Percentiles rank a stretch among this genome's conserved stretches.
phyloP scores from a whole-genome alignment of 305 asterid species.

The Coffea humblotiana region DNA sequence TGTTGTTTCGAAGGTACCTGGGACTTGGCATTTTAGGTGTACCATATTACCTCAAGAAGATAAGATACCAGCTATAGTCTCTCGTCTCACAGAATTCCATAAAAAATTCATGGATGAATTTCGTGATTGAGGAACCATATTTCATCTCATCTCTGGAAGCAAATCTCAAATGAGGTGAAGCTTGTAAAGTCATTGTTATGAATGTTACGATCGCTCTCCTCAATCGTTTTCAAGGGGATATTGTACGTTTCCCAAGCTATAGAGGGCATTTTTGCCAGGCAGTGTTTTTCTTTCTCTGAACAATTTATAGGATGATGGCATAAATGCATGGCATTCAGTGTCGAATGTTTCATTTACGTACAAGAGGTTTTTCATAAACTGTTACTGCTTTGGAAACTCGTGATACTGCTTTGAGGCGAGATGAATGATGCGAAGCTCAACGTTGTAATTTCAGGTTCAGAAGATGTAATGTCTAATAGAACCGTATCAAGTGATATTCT shows the following conservation, averaged over 20 bases:
- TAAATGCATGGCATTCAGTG: background rate
- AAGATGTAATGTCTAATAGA: background rate
- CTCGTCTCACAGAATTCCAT: conserved; percentile 80
- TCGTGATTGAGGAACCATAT: conserved; percentile 43
- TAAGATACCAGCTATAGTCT: conserved; percentile 66
- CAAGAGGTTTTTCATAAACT: background rate
- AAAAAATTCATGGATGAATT: conserved; percentile 74
- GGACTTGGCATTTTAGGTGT: conserved; percentile 96
- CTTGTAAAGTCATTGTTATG: background rate
- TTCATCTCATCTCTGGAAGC: conserved; percentile 2
- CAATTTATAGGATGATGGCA: background rate
- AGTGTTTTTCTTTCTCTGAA: background rate
- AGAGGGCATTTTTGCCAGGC: background rate
- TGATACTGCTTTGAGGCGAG: background rate
- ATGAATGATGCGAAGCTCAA: background rate
- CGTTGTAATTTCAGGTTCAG: background rate
- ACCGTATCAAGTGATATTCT: background rate
- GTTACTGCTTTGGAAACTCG: background rate
- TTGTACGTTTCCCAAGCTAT: background rate
- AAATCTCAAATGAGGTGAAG: conserved; percentile 11
- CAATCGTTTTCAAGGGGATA: background rate
- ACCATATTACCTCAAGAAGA: conserved; percentile 92
- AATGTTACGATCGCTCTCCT: background rate
- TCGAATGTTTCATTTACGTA: background rate
- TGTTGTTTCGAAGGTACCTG: conserved; percentile 49